Evolutionary conservation across 2,329 filamentous ascomycete genomes (phyloP).

Genomic region (Thelonectria rubi): DNA sequence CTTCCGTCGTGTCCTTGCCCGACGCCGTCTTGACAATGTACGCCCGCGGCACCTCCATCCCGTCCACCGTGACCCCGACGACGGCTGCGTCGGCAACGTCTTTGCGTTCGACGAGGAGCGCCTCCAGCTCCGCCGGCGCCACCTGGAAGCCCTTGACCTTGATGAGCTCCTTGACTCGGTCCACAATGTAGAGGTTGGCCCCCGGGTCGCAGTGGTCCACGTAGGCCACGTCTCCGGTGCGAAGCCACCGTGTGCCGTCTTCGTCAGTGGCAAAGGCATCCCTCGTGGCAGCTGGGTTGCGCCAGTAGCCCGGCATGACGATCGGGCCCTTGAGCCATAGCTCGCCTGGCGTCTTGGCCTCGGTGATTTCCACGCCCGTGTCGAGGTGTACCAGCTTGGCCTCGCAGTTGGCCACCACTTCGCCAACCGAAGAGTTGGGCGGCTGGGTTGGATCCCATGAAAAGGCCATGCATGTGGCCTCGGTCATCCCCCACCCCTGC

Average conservation of each 20-base stretch:
- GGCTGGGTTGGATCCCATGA: constrained; percentile 71
- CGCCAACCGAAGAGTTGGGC: constrained; percentile 40
- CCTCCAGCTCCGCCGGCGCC: constrained; percentile 61
- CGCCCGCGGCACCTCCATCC: constrained; percentile 69
- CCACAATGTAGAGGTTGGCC: constrained; percentile 71
- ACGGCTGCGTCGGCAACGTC: constrained; percentile 71
- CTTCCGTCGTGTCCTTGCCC: constrained; percentile 31
- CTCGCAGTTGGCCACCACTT: constrained; percentile 54
- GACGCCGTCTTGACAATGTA: constrained; percentile 60
- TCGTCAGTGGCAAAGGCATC: constrained; percentile 61
- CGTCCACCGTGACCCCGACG: constrained; percentile 64
- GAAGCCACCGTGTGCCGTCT: constrained; percentile 70
- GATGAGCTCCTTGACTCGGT: constrained; percentile 74
- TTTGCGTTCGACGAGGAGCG: constrained; percentile 48
- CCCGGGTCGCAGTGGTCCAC: constrained; percentile 66
- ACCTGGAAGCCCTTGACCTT: constrained; percentile 70
- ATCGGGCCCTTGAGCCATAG: constrained; percentile 78
- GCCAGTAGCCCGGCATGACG: constrained; percentile 81
- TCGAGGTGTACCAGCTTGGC: constrained; percentile 71
- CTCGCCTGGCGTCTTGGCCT: constrained; percentile 68
- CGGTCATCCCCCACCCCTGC: constrained; percentile 92
- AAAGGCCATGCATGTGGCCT: constrained; percentile 76
- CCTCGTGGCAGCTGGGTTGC: constrained; percentile 71
- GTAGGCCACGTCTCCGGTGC: constrained; percentile 78
- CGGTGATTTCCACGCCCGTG: constrained; percentile 60